A percentile compares a stretch with the other conserved stretches of the same genome.
Conservation (phyloP, 768 basidiomycete genomes). For the Pleurotus cornucopiae region DNA sequence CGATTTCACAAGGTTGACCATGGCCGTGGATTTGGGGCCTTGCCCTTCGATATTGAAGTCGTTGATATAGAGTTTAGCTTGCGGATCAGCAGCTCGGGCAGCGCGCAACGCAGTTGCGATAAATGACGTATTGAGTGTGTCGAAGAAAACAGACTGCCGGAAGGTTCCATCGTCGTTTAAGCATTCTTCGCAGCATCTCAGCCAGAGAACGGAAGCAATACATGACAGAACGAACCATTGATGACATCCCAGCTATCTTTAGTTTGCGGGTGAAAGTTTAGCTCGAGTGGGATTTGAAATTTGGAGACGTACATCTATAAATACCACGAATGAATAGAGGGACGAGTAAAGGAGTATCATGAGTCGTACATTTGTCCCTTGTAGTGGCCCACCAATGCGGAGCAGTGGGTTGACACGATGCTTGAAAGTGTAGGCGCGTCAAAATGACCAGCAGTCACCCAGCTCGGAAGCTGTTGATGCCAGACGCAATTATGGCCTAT, state of each 20-base stretch:
- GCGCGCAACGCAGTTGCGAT: constrained; percentile 37
- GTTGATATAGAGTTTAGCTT: constrained; percentile 12
- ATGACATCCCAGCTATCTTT: constrained; percentile 39
- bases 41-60: constrained; percentile 16
- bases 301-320: background rate
- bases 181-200: constrained; percentile 22
- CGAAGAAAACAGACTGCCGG: constrained; percentile 39
- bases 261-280: too few species aligned
- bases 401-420: constrained; percentile 45
- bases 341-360: too few species aligned
- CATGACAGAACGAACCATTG: constrained; percentile 22
- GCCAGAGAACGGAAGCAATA: background rate
- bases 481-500: constrained; percentile 45
- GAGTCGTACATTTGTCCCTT: constrained; percentile 42
- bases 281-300: too few species aligned
- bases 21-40: constrained; percentile 36
- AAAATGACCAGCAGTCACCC: constrained; percentile 42
- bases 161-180: constrained; percentile 47
- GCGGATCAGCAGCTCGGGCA: constrained; percentile 22
- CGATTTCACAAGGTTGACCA: constrained; percentile 33
- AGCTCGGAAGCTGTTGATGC: constrained; percentile 49
- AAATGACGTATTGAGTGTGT: constrained; percentile 31
- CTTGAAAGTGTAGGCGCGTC: constrained; percentile 35
- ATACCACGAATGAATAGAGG: too few species aligned
- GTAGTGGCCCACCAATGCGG: constrained; percentile 48